Base-by-base conservation (phyloP, 2,329 filamentous ascomycete species). In the Alternaria sp. region DNA sequence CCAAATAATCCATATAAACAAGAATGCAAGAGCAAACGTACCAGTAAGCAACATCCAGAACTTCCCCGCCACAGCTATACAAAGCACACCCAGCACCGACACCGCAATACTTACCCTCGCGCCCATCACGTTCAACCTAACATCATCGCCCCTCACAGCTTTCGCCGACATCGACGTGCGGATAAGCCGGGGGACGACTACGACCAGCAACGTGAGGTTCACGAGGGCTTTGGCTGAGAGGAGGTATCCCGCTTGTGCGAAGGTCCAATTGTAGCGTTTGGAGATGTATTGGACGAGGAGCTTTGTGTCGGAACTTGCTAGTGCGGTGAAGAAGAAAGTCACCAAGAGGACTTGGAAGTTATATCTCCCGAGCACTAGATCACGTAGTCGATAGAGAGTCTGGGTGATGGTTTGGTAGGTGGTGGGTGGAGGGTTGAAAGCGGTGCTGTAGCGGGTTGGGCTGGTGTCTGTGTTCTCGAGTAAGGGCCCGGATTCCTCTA, bases 251-350 rank as follows among this genome's bases (percentile, higher is more conserved):
- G 76, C 76, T 72, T 77, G 64, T 41, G 77, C 74, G 50, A 80
- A 79, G 1, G 71, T 79, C 77, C 78, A 79, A n/a, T 73, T 68
- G 30, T 80, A 81, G 26, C 79, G 68, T 58, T 79, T 79, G 8
- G 78, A 80, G 14, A 80, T 81, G 49, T 80, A 81, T 46, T 79
- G 77, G 0, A 79, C 75, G 2, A 80, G 71, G 2, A 81, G 67
- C 37, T 79, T 78, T 1, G 78, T 80, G 33, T 80, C 78, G 3
- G 78, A 79, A 49, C 78, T 80, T 6, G 79, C 79, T 6, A 81
- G 70, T 0, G 77, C 76, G 0, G 78, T 79, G 8, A 80, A 69
- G 23, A 79, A 75, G 58, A 80, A 78, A 1, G 75, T 76, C 12
- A 61, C 60, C 1, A 81, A 65, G 0, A 81, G 66, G 10, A 78